Base-by-base conservation (phyloP, 2,329 filamentous ascomycete species). In the Microsporum audouinii region DNA sequence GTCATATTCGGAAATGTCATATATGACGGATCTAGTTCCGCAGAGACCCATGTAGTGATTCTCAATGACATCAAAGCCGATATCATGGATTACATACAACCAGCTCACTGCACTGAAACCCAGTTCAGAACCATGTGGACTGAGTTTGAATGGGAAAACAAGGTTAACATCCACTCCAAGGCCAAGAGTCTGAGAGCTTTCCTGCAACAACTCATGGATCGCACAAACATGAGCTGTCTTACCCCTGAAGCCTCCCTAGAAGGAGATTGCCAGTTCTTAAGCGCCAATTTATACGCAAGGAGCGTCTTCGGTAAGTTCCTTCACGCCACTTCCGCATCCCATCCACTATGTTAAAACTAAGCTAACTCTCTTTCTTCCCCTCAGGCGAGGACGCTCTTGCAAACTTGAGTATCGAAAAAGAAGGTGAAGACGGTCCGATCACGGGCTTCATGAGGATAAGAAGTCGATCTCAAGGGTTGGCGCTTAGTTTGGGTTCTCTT, bases 81-180 rank as follows among this genome's bases (percentile, higher is more conserved):
- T 71, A 96, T 99, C 66, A 99, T 99, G 94, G 94, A 99, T 77
- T 99, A 99, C 78, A 99, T 99, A 70, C 92, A 97, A 73, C 94
- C 94, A 1, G 92, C 92, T 5, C 87, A 91, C 14, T 99, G 94
- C 80, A 94, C 90, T 3, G 94, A 99, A 80, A 96, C 92, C 8
- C 91, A 97, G 71, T 99, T 99, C 86, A 85, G 94, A 63, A 95
- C 90, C n/a, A 99, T 99, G 94, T 99, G 94, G 94, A 99, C 94
- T 41, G 94, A 99, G 73, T 99, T 99, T 67, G 94, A 99, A 74
- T 99, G 94, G 94, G 94, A 99, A 81, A 99, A 99, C 79, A 99
- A 99, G 83, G 92, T 99, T 75, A 99, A 99, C 78, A 97, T 99
- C 78, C 96, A 96, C 77, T 95, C 89, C 65, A 97, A 96, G 81